These are phyloP conservation scores for Anthracocystis walkeri DNA, from an alignment of 1,284 basidiomycete species.

Conservation along the genomic window DNA sequence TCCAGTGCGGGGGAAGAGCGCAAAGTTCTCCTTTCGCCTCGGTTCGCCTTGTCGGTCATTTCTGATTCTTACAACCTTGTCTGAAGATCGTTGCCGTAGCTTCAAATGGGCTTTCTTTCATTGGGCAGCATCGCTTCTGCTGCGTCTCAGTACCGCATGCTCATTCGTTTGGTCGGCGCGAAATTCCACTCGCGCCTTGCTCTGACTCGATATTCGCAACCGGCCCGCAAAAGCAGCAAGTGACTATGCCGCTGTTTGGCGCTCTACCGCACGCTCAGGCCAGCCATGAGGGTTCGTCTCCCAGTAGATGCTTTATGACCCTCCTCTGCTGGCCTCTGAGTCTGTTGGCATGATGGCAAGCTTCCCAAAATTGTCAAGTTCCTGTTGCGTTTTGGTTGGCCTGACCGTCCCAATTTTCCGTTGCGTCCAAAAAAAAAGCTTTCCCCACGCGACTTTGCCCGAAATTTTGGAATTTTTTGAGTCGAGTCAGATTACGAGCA, in stretches of 20 bases:
- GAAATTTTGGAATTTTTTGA: conserved; percentile 2
- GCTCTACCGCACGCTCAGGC: too few species aligned
- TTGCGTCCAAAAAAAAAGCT: background rate
- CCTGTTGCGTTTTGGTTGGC: background rate
- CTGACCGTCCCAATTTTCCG: conserved; percentile 7
- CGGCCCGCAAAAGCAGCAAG: too few species aligned
- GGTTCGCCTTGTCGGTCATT: conserved; percentile 5
- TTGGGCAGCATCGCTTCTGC: background rate
- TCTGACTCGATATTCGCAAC: too few species aligned
- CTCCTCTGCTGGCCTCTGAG: background rate
- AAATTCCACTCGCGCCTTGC: too few species aligned
- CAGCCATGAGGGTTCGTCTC: too few species aligned
- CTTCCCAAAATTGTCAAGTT: background rate
- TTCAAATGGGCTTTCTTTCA: background rate
- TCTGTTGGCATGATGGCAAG: background rate
- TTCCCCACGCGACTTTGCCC: conserved; percentile 20
- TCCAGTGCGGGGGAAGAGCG: background rate
- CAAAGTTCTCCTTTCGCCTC: too few species aligned
- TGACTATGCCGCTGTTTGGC: too few species aligned
- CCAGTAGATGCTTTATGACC: too few species aligned
- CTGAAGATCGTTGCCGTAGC: background rate
- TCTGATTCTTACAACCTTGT: background rate
- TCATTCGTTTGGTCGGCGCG: too few species aligned
- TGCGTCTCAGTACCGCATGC: too few species aligned
- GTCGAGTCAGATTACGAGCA: conserved; percentile 14